These are phyloP conservation scores for Hevea brasiliensis DNA, from an alignment of 345 rosid species.

Conservation along the genomic window DNA sequence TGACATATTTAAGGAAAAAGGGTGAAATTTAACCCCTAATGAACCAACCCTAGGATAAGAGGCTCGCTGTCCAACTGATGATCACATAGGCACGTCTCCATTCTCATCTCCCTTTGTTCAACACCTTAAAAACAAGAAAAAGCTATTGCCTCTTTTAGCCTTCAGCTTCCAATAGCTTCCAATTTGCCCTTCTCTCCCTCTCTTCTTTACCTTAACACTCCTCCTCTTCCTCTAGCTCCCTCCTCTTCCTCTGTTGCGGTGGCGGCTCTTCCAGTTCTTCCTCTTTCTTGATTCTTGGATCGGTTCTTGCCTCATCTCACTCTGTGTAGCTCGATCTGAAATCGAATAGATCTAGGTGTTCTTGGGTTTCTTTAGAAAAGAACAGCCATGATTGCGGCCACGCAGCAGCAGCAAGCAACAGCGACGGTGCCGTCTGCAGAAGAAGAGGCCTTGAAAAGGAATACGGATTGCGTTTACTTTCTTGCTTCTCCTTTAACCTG, in stretches of 20 bases:
- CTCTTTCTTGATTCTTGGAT: background rate
- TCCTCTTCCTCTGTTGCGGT: background rate
- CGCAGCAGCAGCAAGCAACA: constrained; percentile 37
- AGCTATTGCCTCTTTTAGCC: no score
- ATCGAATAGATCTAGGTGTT: background rate
- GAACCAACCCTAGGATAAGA: no score
- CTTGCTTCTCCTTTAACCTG: constrained; percentile 96
- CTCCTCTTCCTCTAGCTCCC: background rate
- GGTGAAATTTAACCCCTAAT: no score
- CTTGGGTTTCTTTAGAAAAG: constrained; percentile 4
- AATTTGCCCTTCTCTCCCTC: no score
- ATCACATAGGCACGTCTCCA: no score
- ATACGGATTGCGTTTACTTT: constrained; percentile 94
- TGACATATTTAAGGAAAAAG: no score
- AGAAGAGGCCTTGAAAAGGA: constrained; percentile 84
- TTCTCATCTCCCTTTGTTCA: no score
- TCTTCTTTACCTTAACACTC: background rate
- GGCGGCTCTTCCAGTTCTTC: background rate
- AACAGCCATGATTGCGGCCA: constrained; percentile 57
- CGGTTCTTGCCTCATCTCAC: background rate
- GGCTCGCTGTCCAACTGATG: no score
- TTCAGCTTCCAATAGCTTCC: no score
- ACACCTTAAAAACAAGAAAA: no score
- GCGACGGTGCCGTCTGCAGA: constrained; percentile 39
- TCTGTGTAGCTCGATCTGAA: background rate